Percentiles rank a stretch among this genome's conserved stretches.
Evolutionary conservation across 805 yeast species (phyloP).

Genomic region (Wickerhamiella kurtzmanii): DNA sequence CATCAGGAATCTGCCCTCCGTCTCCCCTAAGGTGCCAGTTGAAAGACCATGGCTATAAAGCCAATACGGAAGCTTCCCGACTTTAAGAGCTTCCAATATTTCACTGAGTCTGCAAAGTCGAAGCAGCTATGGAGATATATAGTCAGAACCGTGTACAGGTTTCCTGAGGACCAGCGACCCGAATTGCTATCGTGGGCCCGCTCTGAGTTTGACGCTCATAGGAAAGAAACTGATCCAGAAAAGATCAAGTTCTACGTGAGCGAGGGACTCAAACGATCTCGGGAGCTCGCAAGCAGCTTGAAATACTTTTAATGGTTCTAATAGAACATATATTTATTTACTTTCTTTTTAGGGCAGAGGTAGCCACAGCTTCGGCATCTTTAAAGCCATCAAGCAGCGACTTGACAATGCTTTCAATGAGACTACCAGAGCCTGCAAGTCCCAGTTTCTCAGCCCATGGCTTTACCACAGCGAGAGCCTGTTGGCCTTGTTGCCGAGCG

Average conservation of each 20-base stretch:
- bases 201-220: constrained; percentile 22
- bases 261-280: constrained; percentile 25
- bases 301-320: constrained; percentile 1
- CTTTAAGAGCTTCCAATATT: constrained; percentile 18
- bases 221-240: constrained; percentile 21
- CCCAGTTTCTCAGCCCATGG: neutral
- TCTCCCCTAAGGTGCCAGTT: neutral
- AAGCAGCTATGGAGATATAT: constrained; percentile 24
- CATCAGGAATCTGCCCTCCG: no score
- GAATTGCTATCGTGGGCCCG: constrained; percentile 27
- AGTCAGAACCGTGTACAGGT: constrained; percentile 23
- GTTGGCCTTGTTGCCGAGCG: constrained; percentile 1
- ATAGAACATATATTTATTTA: neutral
- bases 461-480: neutral
- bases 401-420: neutral
- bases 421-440: neutral
- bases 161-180: constrained; percentile 15
- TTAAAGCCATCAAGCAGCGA: neutral
- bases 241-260: constrained; percentile 24
- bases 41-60: neutral
- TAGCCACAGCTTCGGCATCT: neutral
- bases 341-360: neutral
- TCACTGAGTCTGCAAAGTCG: constrained; percentile 26
- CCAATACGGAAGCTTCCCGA: neutral
- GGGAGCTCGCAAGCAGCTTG: constrained; percentile 21